These are phyloP conservation scores for Ophiostoma pallidulum DNA, from an alignment of 2,329 filamentous ascomycete species.

Conservation along the genomic window DNA sequence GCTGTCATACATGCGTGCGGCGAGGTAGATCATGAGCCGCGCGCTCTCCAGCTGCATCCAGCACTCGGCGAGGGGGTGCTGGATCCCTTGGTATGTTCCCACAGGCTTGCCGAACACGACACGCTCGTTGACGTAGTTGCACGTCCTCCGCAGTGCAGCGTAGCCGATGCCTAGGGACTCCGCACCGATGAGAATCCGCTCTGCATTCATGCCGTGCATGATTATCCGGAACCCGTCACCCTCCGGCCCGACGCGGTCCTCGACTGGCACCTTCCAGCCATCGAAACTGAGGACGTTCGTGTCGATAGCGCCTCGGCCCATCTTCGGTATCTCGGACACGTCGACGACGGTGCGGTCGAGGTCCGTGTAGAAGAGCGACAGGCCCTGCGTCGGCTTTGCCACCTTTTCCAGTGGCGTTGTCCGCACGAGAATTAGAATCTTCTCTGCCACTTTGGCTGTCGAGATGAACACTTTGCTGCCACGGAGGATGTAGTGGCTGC, in stretches of 20 bases:
- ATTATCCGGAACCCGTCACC: slow-evolving; percentile 71
- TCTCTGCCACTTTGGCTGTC: slow-evolving; percentile 68
- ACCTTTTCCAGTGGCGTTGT: slow-evolving; percentile 31
- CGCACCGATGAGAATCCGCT: slow-evolving; percentile 64
- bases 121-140: slow-evolving; percentile 57
- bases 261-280: slow-evolving; percentile 56
- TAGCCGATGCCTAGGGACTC: slow-evolving; percentile 76
- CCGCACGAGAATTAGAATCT: slow-evolving; percentile 74
- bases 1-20: slow-evolving; percentile 50
- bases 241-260: slow-evolving; percentile 59
- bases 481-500: slow-evolving; percentile 51
- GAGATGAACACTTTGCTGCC: slow-evolving; percentile 89
- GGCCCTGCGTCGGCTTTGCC: slow-evolving; percentile 34
- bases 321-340: slow-evolving; percentile 68
- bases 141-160: slow-evolving; percentile 53
- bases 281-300: slow-evolving; percentile 86
- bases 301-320: slow-evolving; percentile 73
- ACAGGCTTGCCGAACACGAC: slow-evolving; percentile 55
- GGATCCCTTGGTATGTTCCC: slow-evolving; percentile 55
- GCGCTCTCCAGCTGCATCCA: slow-evolving; percentile 58
- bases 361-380: slow-evolving; percentile 74
- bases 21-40: slow-evolving; percentile 55
- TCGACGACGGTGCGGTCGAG: slow-evolving; percentile 55
- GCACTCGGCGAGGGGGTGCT: slow-evolving; percentile 54
- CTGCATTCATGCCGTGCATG: slow-evolving; percentile 71